Conservation (phyloP, 2,329 filamentous ascomycete genomes). For the Lachnellula willkommii region DNA sequence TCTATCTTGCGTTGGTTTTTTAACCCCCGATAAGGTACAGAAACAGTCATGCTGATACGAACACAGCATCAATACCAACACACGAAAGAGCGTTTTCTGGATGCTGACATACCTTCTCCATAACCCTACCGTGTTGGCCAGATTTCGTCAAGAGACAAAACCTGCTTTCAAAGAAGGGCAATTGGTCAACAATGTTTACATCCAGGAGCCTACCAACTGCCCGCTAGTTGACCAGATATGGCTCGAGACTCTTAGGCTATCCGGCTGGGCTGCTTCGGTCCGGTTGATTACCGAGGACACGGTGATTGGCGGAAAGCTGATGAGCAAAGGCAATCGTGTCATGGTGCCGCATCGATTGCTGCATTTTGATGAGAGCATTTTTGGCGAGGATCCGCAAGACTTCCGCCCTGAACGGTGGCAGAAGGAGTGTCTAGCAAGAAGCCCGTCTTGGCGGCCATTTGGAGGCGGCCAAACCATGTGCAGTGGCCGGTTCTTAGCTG, state of each 20-base stretch:
- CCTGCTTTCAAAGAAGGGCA: background rate
- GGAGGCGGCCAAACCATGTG: constrained; percentile 3
- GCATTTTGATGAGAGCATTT: background rate
- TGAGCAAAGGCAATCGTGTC: constrained; percentile 5
- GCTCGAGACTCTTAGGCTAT: constrained; percentile 1
- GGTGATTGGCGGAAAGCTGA: background rate
- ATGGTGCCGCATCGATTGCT: constrained; percentile 1
- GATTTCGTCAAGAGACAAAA: background rate
- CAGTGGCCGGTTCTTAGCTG: background rate
- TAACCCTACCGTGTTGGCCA: background rate
- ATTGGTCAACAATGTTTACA: background rate
- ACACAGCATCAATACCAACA: constrained; percentile 4
- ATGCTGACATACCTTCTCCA: background rate
- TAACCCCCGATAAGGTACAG: background rate
- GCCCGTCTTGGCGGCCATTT: constrained; percentile 2
- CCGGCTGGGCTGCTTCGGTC: background rate
- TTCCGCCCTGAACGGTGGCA: background rate
- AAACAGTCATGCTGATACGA: background rate
- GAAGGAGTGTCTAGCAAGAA: background rate
- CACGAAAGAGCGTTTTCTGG: constrained; percentile 2
- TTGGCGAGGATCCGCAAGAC: background rate
- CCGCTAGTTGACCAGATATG: background rate
- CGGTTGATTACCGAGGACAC: constrained; percentile 2
- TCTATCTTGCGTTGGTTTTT: background rate
- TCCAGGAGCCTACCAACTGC: background rate